Evolutionary conservation across 2,329 filamentous ascomycete species (phyloP).

Genomic region (Endothia cerciana): DNA sequence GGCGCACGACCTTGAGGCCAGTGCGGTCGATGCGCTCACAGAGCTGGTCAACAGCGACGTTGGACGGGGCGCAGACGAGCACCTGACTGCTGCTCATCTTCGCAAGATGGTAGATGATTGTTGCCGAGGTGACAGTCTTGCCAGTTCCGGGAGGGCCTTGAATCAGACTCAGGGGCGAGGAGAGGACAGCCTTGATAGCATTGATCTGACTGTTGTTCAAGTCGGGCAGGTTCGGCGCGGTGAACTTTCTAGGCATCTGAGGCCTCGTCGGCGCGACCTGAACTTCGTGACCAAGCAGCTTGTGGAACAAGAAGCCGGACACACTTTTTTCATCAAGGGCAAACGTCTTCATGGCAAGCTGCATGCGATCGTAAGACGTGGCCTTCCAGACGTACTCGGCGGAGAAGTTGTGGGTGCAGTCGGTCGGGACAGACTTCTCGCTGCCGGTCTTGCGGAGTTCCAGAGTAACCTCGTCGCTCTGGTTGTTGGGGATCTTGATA

Average conservation of each 20-base stretch:
- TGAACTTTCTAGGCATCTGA: constrained; percentile 94
- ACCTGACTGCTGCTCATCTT: constrained; percentile 96
- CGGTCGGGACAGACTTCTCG: constrained; percentile 93
- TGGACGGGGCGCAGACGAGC: constrained; percentile 94
- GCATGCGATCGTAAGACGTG: constrained; percentile 98
- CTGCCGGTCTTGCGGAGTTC: constrained; percentile 93
- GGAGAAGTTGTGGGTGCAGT: constrained; percentile 97
- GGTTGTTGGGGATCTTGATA: constrained; percentile 99
- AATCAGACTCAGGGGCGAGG: constrained; percentile 92
- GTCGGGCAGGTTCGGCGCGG: constrained; percentile 89
- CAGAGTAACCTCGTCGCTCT: constrained; percentile 95
- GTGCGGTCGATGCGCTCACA: constrained; percentile 96
- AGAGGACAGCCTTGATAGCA: constrained; percentile 92
- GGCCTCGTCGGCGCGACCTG: constrained; percentile 95
- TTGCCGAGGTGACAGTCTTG: constrained; percentile 98
- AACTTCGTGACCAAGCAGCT: constrained; percentile 92
- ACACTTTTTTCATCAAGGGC: constrained; percentile 98
- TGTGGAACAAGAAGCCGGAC: constrained; percentile 98
- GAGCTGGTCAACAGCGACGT: constrained; percentile 97
- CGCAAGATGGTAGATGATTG: constrained; percentile 96
- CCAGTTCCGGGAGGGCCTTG: constrained; percentile 96
- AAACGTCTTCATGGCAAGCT: constrained; percentile 98
- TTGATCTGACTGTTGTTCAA: constrained; percentile 95
- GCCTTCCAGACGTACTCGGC: constrained; percentile 99
- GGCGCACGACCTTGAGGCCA: constrained; percentile 91